Conservation (phyloP, 352 stramenopile genomes). For the Pythium chondricola region DNA sequence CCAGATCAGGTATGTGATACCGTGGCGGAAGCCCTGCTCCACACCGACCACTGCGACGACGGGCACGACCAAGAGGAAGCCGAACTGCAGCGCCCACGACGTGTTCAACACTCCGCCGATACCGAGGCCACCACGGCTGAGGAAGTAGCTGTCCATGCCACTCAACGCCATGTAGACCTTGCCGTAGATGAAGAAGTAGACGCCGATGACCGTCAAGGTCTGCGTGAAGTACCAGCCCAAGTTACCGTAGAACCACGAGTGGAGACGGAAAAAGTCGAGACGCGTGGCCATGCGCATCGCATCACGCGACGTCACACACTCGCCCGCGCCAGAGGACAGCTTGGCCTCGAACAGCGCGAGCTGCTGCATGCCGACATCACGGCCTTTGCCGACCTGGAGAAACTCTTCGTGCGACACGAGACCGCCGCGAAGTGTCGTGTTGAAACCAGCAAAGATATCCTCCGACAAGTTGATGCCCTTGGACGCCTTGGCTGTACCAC, state of each 20-base stretch:
- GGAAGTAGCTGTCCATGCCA: slow-evolving; percentile 86
- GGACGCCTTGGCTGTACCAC: slow-evolving; percentile 72
- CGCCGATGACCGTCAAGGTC: slow-evolving; percentile 94
- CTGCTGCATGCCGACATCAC: slow-evolving; percentile 98
- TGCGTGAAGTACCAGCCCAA: slow-evolving; percentile 98
- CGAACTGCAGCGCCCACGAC: slow-evolving; percentile 93
- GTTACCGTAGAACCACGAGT: slow-evolving; percentile 98
- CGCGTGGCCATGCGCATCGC: slow-evolving; percentile 92
- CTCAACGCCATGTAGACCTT: slow-evolving; percentile 93
- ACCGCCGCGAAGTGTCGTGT: slow-evolving; percentile 68
- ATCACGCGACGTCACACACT: slow-evolving; percentile 96
- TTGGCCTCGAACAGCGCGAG: slow-evolving; percentile 98
- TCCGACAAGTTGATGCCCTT: slow-evolving; percentile 82
- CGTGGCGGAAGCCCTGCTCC: slow-evolving; percentile 93
- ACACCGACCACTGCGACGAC: slow-evolving; percentile 96
- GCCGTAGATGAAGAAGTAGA: slow-evolving; percentile 97
- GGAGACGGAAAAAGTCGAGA: slow-evolving; percentile 95
- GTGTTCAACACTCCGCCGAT: slow-evolving; percentile 93
- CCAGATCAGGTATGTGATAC: slow-evolving; percentile 88
- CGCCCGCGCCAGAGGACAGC: slow-evolving; percentile 92
- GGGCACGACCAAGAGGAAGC: slow-evolving; percentile 95
- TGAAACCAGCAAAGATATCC: slow-evolving; percentile 87
- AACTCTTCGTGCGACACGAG: slow-evolving; percentile 75
- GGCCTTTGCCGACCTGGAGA: slow-evolving; percentile 92
- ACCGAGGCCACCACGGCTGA: slow-evolving; percentile 88